Evolutionary conservation across 352 stramenopile species (phyloP).

Genomic region (Phytopythium montanum): DNA sequence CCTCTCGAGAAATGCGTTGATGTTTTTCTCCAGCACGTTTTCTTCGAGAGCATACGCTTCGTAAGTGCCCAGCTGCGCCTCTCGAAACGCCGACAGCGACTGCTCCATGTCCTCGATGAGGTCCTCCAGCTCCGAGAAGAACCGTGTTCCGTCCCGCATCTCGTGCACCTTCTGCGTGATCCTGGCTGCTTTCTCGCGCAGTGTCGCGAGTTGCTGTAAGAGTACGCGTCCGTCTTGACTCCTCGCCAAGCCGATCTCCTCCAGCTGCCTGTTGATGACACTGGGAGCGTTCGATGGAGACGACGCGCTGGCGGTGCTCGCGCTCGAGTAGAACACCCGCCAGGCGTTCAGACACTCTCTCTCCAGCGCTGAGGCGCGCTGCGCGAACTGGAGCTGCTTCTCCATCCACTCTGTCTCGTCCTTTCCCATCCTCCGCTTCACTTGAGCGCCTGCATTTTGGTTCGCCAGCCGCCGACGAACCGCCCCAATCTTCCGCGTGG

Average conservation of each 20-base stretch:
- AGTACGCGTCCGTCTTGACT: slow-evolving; percentile 27
- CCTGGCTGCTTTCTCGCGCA: slow-evolving; percentile 23
- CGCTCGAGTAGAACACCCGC: slow-evolving; percentile 41
- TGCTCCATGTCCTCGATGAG: slow-evolving; percentile 51
- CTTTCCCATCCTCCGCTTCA: slow-evolving; percentile 24
- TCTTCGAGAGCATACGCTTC: slow-evolving; percentile 52
- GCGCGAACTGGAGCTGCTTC: slow-evolving; percentile 51
- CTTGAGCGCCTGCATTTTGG: neutral
- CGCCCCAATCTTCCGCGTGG: slow-evolving; percentile 25
- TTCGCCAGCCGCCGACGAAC: slow-evolving; percentile 23
- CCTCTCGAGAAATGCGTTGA: slow-evolving; percentile 36
- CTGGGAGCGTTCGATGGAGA: slow-evolving; percentile 7
- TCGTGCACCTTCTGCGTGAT: slow-evolving; percentile 40
- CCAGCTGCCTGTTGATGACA: slow-evolving; percentile 41
- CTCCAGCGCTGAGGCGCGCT: slow-evolving; percentile 36
- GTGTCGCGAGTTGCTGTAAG: slow-evolving; percentile 25
- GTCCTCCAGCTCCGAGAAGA: slow-evolving; percentile 45
- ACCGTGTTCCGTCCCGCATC: slow-evolving; percentile 43
- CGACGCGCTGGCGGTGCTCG: slow-evolving; percentile 10
- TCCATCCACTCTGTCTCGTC: slow-evolving; percentile 57
- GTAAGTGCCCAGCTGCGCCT: slow-evolving; percentile 30
- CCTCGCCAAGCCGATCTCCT: slow-evolving; percentile 28
- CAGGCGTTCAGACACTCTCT: slow-evolving; percentile 51
- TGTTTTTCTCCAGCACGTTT: slow-evolving; percentile 51
- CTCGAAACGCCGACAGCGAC: slow-evolving; percentile 31